Evolutionary conservation across 1,139 yeast genomes (phyloP).

Genomic region (Groenewaldozyma auringiensis): DNA sequence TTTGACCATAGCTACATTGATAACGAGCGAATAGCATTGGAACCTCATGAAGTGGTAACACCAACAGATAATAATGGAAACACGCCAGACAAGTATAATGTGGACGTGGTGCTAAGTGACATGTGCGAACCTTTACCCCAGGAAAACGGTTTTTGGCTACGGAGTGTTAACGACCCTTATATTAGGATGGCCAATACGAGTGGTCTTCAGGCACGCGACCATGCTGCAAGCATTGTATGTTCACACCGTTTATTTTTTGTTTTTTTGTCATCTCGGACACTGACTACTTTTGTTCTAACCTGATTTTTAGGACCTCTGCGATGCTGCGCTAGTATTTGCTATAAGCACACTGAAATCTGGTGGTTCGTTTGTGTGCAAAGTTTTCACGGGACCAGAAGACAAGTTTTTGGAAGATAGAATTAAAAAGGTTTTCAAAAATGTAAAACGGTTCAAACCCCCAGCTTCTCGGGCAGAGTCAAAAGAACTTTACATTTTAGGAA

Average conservation of each 20-base stretch:
- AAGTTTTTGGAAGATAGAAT: constrained; percentile 49
- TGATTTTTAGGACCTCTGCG: constrained; percentile 60
- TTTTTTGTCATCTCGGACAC: neutral
- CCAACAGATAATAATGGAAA: neutral
- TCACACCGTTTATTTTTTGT: neutral
- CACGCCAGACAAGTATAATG: constrained; percentile 28
- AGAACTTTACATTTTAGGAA: constrained; percentile 68
- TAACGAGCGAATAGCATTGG: constrained; percentile 13
- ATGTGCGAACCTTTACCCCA: constrained; percentile 74
- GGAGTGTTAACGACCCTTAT: constrained; percentile 73
- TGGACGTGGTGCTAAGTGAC: constrained; percentile 77
- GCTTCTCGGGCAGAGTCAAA: constrained; percentile 55
- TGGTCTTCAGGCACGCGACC: constrained; percentile 57
- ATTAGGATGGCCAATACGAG: constrained; percentile 69
- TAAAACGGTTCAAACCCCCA: constrained; percentile 49
- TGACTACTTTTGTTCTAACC: too few species aligned
- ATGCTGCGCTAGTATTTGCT: constrained; percentile 76
- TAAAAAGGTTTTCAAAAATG: constrained; percentile 49
- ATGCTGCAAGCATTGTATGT: constrained; percentile 48
- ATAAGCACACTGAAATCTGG: constrained; percentile 58
- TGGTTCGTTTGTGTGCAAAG: constrained; percentile 70
- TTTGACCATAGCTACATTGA: constrained; percentile 15
- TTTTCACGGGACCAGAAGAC: constrained; percentile 66
- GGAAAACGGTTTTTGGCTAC: constrained; percentile 54
- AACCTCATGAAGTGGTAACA: neutral